Percentiles rank a stretch among this genome's conserved stretches.
These are phyloP conservation scores for Pseudocercospora crystallina DNA, from an alignment of 2,329 filamentous ascomycete genomes.

Conservation along the genomic window DNA sequence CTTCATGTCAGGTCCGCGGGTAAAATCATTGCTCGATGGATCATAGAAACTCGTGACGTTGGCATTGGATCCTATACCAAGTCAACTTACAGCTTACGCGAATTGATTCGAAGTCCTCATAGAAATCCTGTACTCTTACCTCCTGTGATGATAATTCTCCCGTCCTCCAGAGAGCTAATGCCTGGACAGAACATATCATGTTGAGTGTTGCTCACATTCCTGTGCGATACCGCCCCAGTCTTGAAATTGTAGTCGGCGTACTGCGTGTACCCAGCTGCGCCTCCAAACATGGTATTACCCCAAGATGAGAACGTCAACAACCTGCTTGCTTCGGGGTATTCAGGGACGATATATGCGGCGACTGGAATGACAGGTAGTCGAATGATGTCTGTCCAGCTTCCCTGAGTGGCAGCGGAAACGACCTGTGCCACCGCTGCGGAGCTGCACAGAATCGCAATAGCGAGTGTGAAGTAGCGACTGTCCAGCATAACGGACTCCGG, in stretches of 20 bases:
- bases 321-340: slow-evolving; percentile 7
- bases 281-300: slow-evolving; percentile 2
- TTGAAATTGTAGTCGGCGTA: slow-evolving; percentile 17
- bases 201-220: slow-evolving; percentile 39
- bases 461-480: too few relatives aligned
- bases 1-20: slow-evolving; percentile 44
- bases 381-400: slow-evolving; percentile 11
- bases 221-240: slow-evolving; percentile 11
- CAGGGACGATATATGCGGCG: slow-evolving; percentile 12
- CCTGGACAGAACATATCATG: slow-evolving; percentile 61
- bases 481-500: too few relatives aligned
- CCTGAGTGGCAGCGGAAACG: slow-evolving; percentile 1
- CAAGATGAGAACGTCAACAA: slow-evolving; percentile 10
- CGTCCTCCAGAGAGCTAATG: slow-evolving; percentile 51
- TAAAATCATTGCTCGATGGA: slow-evolving; percentile 41
- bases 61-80: slow-evolving; percentile 45
- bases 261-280: slow-evolving; percentile 3
- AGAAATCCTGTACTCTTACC: too few relatives aligned
- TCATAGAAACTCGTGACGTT: slow-evolving; percentile 52
- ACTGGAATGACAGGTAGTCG: slow-evolving; percentile 13
- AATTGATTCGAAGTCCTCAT: too few relatives aligned
- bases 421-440: not conserved
- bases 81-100: too few relatives aligned
- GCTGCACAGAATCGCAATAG: too few relatives aligned
- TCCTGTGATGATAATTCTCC: slow-evolving; percentile 55